Percentiles rank a stretch among this genome's conserved stretches.
Conservation (phyloP, 2,329 filamentous ascomycete genomes). For the Cordyceps pruinosa region DNA sequence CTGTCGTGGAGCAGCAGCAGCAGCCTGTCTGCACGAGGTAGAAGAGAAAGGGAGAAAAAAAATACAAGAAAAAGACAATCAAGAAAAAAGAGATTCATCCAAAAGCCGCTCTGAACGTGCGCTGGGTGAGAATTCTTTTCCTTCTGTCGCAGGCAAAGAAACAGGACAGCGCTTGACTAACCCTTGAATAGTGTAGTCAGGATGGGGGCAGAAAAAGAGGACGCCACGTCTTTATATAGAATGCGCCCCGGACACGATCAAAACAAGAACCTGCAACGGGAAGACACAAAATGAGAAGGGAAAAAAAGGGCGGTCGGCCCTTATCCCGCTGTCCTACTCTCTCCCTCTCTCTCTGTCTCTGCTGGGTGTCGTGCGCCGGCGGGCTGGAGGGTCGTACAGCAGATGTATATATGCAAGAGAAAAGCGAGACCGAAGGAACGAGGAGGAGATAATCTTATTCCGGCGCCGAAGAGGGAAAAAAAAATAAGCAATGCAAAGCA, state of each 20-base stretch:
- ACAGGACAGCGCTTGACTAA: no score
- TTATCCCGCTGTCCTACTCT: not conserved
- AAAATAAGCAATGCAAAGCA: no score
- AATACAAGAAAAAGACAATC: not conserved
- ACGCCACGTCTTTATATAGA: not conserved
- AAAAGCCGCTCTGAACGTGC: conserved; percentile 7
- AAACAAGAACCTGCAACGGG: not conserved
- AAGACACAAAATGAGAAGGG: not conserved
- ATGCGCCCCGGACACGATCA: not conserved
- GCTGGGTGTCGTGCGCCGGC: not conserved
- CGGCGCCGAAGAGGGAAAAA: no score
- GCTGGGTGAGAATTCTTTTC: conserved; percentile 3
- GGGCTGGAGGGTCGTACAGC: not conserved
- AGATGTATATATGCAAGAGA: not conserved
- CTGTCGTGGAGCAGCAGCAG: not conserved
- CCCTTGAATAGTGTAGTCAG: no score
- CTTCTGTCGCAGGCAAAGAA: no score
- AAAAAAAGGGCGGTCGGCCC: not conserved
- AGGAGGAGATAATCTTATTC: no score
- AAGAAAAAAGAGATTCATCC: conserved; percentile 2
- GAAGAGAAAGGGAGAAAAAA: not conserved
- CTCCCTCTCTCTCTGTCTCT: not conserved
- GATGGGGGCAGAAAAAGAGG: not conserved
- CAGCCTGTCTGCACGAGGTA: not conserved
- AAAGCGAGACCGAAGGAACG: not conserved